These are phyloP conservation scores for Tilletia horrida DNA, from an alignment of 1,284 basidiomycete genomes.

Conservation along the genomic window DNA sequence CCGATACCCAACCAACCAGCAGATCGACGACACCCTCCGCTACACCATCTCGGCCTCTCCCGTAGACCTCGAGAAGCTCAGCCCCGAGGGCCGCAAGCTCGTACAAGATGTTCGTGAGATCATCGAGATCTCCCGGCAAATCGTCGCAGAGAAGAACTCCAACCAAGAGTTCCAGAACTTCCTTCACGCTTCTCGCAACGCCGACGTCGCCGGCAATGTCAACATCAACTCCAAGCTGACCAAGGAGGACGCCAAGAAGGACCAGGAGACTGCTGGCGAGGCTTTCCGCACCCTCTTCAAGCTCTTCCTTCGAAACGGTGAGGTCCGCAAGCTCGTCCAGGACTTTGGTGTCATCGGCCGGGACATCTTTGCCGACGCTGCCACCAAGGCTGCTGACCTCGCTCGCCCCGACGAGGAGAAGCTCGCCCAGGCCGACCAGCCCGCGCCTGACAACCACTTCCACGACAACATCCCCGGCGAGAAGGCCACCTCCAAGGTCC, in stretches of 20 bases:
- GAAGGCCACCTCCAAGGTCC: slow-evolving; percentile 38
- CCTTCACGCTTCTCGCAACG: slow-evolving; percentile 42
- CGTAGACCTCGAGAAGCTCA: slow-evolving; percentile 43
- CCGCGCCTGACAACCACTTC: slow-evolving; percentile 57
- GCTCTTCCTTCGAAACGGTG: slow-evolving; percentile 51
- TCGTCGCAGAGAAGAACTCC: slow-evolving; percentile 48
- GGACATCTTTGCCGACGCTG: slow-evolving; percentile 75
- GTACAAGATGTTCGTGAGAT: slow-evolving; percentile 45
- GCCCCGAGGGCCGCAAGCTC: slow-evolving; percentile 45
- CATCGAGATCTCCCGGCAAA: slow-evolving; percentile 32
- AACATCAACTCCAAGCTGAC: slow-evolving; percentile 37
- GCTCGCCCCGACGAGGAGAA: slow-evolving; percentile 68
- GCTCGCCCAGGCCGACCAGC: slow-evolving; percentile 68
- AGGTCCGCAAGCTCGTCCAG: slow-evolving; percentile 46
- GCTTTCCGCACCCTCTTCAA: slow-evolving; percentile 48
- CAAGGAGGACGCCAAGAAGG: slow-evolving; percentile 43
- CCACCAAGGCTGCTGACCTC: slow-evolving; percentile 69
- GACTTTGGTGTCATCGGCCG: slow-evolving; percentile 58
- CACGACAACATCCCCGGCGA: slow-evolving; percentile 58
- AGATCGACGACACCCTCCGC: slow-evolving; percentile 42
- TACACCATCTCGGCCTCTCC: slow-evolving; percentile 43
- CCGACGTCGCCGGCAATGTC: slow-evolving; percentile 34
- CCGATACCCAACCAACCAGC: slow-evolving; percentile 49
- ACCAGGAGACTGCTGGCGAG: slow-evolving; percentile 47
- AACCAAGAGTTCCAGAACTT: slow-evolving; percentile 51